Evolutionary conservation across 768 basidiomycete genomes (phyloP).

Genomic region (Trametes sanguinea): DNA sequence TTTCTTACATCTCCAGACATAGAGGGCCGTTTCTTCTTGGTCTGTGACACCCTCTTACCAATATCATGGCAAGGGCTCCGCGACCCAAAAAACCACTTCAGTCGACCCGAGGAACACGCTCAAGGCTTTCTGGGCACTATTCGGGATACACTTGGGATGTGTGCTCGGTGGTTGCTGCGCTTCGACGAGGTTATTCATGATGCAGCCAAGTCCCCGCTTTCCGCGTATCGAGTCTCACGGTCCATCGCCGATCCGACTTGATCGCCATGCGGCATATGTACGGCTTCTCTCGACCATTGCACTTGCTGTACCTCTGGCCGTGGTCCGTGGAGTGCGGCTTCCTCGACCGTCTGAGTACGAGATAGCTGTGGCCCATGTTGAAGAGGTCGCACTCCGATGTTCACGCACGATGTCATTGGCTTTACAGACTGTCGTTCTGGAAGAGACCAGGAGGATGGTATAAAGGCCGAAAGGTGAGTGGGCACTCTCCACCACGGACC

Average conservation of each 20-base stretch:
- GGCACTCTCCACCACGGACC: not conserved
- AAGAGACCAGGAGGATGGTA: not conserved
- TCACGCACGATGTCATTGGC: not conserved
- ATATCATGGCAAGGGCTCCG: too few species aligned
- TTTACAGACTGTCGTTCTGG: not conserved
- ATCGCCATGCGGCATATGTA: not conserved
- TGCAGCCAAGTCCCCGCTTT: not conserved
- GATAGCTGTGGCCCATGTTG: not conserved
- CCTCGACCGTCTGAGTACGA: not conserved
- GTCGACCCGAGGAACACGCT: too few species aligned
- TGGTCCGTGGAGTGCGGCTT: not conserved
- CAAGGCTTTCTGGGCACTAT: too few species aligned
- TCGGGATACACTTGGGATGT: too few species aligned
- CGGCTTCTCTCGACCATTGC: too few species aligned
- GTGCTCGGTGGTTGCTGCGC: too few species aligned
- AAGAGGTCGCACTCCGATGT: not conserved
- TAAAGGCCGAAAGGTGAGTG: not conserved
- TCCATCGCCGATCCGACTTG: not conserved
- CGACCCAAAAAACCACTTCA: too few species aligned
- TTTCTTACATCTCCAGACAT: too few species aligned
- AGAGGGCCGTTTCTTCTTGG: too few species aligned
- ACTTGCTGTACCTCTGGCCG: not conserved
- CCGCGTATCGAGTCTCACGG: not conserved
- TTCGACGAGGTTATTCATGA: not conserved
- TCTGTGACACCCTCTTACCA: too few species aligned